phyloP scores from a whole-genome alignment of 2,329 filamentous ascomycete genomes.

The Colletotrichum camelliae region DNA sequence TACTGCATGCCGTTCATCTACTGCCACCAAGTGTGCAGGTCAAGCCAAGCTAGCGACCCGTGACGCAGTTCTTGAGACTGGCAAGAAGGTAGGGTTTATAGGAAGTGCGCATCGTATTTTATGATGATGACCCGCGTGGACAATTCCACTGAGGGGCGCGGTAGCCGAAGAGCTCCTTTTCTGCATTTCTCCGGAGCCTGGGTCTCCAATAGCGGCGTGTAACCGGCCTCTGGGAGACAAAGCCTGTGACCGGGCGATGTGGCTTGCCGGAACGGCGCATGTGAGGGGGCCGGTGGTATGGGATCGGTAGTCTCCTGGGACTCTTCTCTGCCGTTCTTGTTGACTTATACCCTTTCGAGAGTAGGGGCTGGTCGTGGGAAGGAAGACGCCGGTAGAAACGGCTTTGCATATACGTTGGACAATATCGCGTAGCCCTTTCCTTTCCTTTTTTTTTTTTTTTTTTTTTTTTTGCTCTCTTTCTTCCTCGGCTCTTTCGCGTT shows the following conservation, averaged over 20 bases:
- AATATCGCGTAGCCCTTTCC: neutral
- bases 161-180: neutral
- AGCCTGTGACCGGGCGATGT: neutral
- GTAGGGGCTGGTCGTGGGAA: neutral
- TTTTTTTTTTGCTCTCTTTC: neutral
- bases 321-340: neutral
- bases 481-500: neutral
- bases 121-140: neutral
- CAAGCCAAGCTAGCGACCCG: neutral
- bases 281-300: neutral
- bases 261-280: neutral
- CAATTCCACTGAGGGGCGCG: neutral
- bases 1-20: neutral
- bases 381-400: neutral
- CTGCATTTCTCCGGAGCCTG: neutral
- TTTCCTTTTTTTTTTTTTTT: neutral
- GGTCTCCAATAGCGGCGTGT: neutral
- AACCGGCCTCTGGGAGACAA: neutral
- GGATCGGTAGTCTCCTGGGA: neutral
- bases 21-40: neutral
- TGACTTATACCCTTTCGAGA: neutral
- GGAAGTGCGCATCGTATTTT: neutral
- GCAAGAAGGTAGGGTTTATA: neutral
- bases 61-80: neutral
- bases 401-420: neutral